Conservation (phyloP, 2,329 filamentous ascomycete genomes). For the Xylaria sp. region DNA sequence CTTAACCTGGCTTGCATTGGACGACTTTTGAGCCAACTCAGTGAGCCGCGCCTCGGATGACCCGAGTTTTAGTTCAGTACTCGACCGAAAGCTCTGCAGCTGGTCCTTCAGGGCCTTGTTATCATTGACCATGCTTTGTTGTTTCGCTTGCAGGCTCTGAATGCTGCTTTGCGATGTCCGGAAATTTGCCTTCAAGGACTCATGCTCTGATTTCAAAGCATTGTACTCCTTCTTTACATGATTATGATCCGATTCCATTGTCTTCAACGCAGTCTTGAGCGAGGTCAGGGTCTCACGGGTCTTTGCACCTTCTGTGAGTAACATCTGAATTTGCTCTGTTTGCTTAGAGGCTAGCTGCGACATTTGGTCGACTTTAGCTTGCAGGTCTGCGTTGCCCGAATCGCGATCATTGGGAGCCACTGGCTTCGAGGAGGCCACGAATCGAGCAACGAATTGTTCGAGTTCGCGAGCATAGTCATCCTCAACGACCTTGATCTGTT, state of each 20-base stretch:
- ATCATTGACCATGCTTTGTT: constrained; percentile 1
- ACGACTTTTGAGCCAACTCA: background rate
- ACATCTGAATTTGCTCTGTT: constrained; percentile 16
- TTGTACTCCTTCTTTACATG: constrained; percentile 13
- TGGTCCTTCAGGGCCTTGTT: constrained; percentile 10
- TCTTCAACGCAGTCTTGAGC: constrained; percentile 1
- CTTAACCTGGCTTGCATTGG: background rate
- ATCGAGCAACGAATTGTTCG: constrained; percentile 17
- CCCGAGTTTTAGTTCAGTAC: background rate
- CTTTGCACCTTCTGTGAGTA: constrained; percentile 10
- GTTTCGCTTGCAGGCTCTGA: constrained; percentile 4
- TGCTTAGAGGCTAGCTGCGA: constrained; percentile 16
- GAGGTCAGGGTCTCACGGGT: constrained; percentile 1
- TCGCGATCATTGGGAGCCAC: constrained; percentile 8
- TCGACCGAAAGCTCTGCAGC: constrained; percentile 1
- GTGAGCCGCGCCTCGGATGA: background rate
- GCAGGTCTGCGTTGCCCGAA: constrained; percentile 17
- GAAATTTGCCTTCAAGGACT: constrained; percentile 1
- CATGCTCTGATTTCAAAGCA: constrained; percentile 13
- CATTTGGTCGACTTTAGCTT: constrained; percentile 22
- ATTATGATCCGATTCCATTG: constrained; percentile 6
- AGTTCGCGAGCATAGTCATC: constrained; percentile 16
- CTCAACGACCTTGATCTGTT: constrained; percentile 16
- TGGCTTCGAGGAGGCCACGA: constrained; percentile 10
- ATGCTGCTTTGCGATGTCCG: background rate